These are phyloP conservation scores for Ajuga chamaepitys DNA, from an alignment of 257 asterid species.

Conservation along the genomic window DNA sequence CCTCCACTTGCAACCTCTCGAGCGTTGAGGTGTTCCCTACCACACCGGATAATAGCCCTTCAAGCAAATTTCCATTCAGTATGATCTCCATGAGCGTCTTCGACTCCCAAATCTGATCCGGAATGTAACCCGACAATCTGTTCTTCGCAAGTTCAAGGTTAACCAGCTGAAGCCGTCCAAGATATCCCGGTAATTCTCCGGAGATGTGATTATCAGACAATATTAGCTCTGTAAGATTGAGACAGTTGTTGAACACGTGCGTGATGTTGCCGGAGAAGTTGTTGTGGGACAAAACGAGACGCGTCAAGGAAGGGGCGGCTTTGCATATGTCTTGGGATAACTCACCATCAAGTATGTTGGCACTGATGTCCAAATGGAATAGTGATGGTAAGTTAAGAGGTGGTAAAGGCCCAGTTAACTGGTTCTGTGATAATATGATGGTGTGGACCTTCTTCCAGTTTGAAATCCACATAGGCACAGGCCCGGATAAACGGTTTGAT, in stretches of 20 bases:
- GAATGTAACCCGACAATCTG: constrained; percentile 47
- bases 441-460: constrained; percentile 49
- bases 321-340: constrained; percentile 47
- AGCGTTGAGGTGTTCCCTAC: constrained; percentile 30
- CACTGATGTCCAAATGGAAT: constrained; percentile 40
- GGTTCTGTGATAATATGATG: constrained; percentile 45
- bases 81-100: constrained; percentile 49
- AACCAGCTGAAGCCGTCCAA: constrained; percentile 50
- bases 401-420: constrained; percentile 50
- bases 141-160: constrained; percentile 58
- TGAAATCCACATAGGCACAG: constrained; percentile 66
- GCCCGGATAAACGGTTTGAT: constrained; percentile 56
- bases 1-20: constrained; percentile 46
- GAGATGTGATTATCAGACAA: constrained; percentile 52
- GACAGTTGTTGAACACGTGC: constrained; percentile 40
- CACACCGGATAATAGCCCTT: constrained; percentile 38
- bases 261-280: constrained; percentile 46
- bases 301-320: constrained; percentile 33
- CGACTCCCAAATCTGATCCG: constrained; percentile 62
- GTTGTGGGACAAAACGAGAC: constrained; percentile 45
- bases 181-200: constrained; percentile 59
- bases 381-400: constrained; percentile 46
- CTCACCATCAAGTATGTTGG: constrained; percentile 56
- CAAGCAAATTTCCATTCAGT: constrained; percentile 39
- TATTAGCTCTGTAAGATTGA: constrained; percentile 38